These are phyloP conservation scores for Malbranchea zuffiana DNA, from an alignment of 2,329 filamentous ascomycete species.

Conservation along the genomic window DNA sequence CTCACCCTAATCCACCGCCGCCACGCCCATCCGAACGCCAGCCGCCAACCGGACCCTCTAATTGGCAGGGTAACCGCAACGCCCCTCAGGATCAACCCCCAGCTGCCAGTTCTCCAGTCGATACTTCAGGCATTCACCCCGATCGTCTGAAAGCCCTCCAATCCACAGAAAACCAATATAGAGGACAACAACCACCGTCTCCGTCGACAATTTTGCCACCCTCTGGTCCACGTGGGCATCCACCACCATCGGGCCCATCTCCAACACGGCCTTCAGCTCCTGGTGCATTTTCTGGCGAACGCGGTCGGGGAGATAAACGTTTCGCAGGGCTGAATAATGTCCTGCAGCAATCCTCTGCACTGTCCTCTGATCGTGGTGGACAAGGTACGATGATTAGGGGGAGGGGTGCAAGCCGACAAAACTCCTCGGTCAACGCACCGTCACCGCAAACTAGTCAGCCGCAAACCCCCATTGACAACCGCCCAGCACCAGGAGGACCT, in stretches of 20 bases:
- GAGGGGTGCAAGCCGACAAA: slow-evolving; percentile 27
- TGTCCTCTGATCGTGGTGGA: slow-evolving; percentile 24
- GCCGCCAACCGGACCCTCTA: slow-evolving; percentile 34
- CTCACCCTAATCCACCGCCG: slow-evolving; percentile 17
- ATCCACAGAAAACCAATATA: slow-evolving; percentile 12
- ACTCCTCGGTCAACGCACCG: slow-evolving; percentile 20
- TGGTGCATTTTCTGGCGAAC: slow-evolving; percentile 28
- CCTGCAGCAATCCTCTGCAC: slow-evolving; percentile 34
- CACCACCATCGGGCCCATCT: slow-evolving; percentile 27
- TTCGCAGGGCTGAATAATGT: slow-evolving; percentile 39
- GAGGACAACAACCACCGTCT: slow-evolving; percentile 16
- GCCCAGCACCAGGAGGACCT: slow-evolving; percentile 13
- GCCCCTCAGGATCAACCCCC: slow-evolving; percentile 23
- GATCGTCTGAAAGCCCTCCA: slow-evolving; percentile 41
- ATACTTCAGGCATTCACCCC: slow-evolving; percentile 42
- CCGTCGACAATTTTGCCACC: slow-evolving; percentile 25
- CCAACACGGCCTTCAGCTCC: slow-evolving; percentile 29
- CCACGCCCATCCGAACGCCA: slow-evolving; percentile 28
- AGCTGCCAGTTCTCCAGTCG: slow-evolving; percentile 22
- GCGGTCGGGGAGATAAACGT: slow-evolving; percentile 36
- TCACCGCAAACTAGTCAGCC: slow-evolving; percentile 26
- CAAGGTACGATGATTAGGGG: slow-evolving; percentile 31
- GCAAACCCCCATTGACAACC: slow-evolving; percentile 21
- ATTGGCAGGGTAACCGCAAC: slow-evolving; percentile 28
- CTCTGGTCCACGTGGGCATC: slow-evolving; percentile 32